Conservation (phyloP, 2,329 filamentous ascomycete genomes). For the Cytospora paraplurivora region DNA sequence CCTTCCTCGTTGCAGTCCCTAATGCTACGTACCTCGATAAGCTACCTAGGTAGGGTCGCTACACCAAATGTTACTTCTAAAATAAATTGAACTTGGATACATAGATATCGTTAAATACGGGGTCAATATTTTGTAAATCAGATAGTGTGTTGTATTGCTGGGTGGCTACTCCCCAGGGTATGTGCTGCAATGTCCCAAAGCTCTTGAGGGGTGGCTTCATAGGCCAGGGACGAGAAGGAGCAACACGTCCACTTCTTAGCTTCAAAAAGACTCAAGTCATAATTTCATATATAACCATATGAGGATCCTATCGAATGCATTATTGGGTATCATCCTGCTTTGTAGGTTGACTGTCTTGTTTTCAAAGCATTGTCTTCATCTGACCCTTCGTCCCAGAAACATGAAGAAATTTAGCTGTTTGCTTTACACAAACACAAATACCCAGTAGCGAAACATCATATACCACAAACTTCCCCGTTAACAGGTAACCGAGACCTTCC, state of each 20-base stretch:
- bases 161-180: no score
- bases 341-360: background rate
- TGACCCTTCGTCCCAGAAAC: background rate
- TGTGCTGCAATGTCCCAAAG: no score
- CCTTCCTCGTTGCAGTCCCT: no score
- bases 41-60: no score
- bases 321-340: background rate
- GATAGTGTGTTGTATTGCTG: no score
- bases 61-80: no score
- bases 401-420: background rate
- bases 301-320: background rate
- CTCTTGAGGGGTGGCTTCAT: no score
- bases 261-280: background rate
- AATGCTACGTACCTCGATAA: no score
- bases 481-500: background rate
- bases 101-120: no score
- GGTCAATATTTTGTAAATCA: no score
- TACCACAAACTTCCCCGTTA: background rate
- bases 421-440: constrained; percentile 2
- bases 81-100: no score
- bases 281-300: background rate
- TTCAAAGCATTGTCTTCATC: background rate
- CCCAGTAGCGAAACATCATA: background rate
- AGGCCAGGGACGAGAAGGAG: no score
- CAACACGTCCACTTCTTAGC: background rate